These are phyloP conservation scores for Botrytis hyacinthi DNA, from an alignment of 2,329 filamentous ascomycete genomes.

Conservation along the genomic window DNA sequence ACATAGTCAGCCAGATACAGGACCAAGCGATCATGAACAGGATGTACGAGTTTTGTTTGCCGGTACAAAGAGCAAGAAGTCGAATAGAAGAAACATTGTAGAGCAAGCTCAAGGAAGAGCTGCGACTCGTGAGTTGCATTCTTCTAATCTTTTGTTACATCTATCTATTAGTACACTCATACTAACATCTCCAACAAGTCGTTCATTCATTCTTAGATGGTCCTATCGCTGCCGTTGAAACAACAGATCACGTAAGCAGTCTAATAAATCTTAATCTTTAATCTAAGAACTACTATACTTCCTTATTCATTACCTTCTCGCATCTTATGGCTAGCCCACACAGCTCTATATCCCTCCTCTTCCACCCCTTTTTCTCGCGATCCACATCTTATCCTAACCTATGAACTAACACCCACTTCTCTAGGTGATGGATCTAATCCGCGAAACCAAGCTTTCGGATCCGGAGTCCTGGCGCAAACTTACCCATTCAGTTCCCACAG, in stretches of 20 bases:
- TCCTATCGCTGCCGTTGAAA: constrained; percentile 84
- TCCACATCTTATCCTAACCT: neutral
- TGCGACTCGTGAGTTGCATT: constrained; percentile 44
- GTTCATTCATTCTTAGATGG: constrained; percentile 71
- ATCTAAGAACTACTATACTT: neutral
- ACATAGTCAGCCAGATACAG: constrained; percentile 31
- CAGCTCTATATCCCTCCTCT: neutral
- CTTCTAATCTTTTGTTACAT: neutral
- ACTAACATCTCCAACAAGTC: constrained; percentile 39
- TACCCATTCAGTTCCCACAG: constrained; percentile 73
- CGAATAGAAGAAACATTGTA: constrained; percentile 81
- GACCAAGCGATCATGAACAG: constrained; percentile 50
- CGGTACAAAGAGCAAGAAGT: constrained; percentile 85
- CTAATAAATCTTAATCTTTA: neutral
- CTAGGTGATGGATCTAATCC: constrained; percentile 63
- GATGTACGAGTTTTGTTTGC: constrained; percentile 84
- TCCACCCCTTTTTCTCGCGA: no score
- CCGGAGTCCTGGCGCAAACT: constrained; percentile 79
- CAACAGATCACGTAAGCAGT: constrained; percentile 66
- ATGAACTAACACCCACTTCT: neutral
- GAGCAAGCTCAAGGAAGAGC: constrained; percentile 67
- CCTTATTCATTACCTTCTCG: neutral
- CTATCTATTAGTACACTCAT: neutral
- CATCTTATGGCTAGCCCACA: neutral
- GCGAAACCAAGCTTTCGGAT: constrained; percentile 72